Evolutionary conservation across 495 filamentous ascomycete species (phyloP).

Genomic region (Hyphodiscus hymeniophilus): DNA sequence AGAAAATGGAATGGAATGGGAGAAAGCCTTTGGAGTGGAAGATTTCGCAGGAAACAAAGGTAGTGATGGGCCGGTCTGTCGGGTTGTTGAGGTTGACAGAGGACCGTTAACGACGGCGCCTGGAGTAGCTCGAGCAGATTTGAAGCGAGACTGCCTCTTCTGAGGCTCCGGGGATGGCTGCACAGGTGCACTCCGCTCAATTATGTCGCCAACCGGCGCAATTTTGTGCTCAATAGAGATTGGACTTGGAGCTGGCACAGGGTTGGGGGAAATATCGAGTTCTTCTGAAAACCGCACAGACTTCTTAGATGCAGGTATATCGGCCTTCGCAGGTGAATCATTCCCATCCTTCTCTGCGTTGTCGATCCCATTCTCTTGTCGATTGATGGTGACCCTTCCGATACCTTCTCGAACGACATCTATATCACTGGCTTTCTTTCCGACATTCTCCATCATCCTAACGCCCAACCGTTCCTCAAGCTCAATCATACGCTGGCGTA

Average conservation of each 20-base stretch:
- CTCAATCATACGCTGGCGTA: constrained; percentile 71
- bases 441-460: constrained; percentile 45
- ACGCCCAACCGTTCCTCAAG: constrained; percentile 66
- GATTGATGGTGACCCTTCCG: constrained; percentile 29
- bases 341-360: background rate
- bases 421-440: constrained; percentile 30
- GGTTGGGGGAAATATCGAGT: constrained; percentile 56
- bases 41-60: constrained; percentile 36
- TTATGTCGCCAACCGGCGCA: constrained; percentile 39
- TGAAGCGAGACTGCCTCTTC: constrained; percentile 41
- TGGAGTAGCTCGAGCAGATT: constrained; percentile 8
- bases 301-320: constrained; percentile 43
- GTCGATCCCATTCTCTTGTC: background rate
- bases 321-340: constrained; percentile 1
- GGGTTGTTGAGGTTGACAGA: background rate
- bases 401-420: constrained; percentile 27
- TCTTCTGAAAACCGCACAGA: constrained; percentile 67
- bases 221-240: constrained; percentile 15
- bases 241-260: background rate
- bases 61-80: constrained; percentile 15
- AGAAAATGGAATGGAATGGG: constrained; percentile 34
- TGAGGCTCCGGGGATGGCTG: constrained; percentile 16
- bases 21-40: constrained; percentile 38
- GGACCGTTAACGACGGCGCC: constrained; percentile 9
- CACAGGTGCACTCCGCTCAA: constrained; percentile 30